These are phyloP conservation scores for Myxozyma kluyveri DNA, from an alignment of 805 yeast genomes.

Conservation along the genomic window DNA sequence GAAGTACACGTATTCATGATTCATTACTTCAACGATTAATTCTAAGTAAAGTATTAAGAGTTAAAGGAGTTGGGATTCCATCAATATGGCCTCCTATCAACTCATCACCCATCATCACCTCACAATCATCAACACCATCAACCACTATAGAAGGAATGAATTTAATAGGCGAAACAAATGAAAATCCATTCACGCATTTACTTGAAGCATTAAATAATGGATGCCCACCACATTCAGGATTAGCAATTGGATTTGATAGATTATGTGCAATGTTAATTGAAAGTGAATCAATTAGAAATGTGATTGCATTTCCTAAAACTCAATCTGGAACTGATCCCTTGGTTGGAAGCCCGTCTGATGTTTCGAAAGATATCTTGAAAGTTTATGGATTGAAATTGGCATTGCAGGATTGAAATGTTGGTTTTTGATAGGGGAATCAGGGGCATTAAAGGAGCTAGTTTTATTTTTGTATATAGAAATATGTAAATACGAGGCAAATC, in stretches of 20 bases:
- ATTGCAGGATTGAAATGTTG: neutral
- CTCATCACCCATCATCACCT: neutral
- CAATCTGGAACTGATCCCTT: constrained; percentile 84
- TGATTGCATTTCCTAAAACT: constrained; percentile 93
- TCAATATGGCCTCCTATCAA: too few relatives aligned
- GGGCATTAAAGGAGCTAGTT: too few relatives aligned
- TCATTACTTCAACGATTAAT: constrained; percentile 71
- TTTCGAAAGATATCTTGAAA: constrained; percentile 49
- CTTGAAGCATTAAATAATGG: constrained; percentile 80
- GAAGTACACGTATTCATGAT: constrained; percentile 92
- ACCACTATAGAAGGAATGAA: constrained; percentile 31
- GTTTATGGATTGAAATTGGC: constrained; percentile 49
- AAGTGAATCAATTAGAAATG: constrained; percentile 76
- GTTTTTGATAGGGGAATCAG: too few relatives aligned
- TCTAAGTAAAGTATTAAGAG: constrained; percentile 60
- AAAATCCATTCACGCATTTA: constrained; percentile 77
- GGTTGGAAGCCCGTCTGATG: constrained; percentile 78
- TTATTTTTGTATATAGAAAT: too few relatives aligned
- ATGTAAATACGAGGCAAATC: too few relatives aligned
- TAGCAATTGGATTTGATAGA: constrained; percentile 93
- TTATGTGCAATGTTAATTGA: constrained; percentile 88
- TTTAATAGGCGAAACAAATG: constrained; percentile 23
- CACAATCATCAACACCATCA: neutral
- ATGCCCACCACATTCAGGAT: constrained; percentile 98
- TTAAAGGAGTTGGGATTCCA: constrained; percentile 35